These are phyloP conservation scores for Yamadazyma friedrichii DNA, from an alignment of 1,139 yeast genomes.

Conservation along the genomic window DNA sequence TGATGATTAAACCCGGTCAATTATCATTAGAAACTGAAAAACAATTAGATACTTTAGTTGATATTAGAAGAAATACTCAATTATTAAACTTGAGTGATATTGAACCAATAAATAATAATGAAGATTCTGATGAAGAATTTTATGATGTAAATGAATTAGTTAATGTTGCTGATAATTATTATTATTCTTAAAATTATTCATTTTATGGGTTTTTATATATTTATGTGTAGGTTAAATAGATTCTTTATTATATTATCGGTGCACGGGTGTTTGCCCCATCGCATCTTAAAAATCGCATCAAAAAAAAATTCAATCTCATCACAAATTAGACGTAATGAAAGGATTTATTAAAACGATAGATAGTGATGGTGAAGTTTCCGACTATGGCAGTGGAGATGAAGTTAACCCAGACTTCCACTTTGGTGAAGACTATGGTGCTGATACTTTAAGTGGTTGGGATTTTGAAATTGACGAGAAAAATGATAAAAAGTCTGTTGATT, in stretches of 20 bases:
- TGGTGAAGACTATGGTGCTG: constrained; percentile 52
- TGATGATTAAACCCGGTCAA: constrained; percentile 29
- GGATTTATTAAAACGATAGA: constrained; percentile 18
- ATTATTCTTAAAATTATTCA: constrained; percentile 14
- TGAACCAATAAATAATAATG: constrained; percentile 16
- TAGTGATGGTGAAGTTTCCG: constrained; percentile 23
- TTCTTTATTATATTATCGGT: not conserved
- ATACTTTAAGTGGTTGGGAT: constrained; percentile 78
- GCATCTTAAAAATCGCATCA: not conserved
- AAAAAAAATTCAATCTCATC: not conserved
- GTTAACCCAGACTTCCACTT: constrained; percentile 68
- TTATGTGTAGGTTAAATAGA: not conserved
- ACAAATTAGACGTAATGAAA: constrained; percentile 4
- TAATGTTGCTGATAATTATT: constrained; percentile 38
- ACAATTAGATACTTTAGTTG: constrained; percentile 57
- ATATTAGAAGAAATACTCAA: constrained; percentile 65
- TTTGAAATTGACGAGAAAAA: constrained; percentile 53
- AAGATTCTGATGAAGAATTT: constrained; percentile 39
- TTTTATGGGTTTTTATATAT: not conserved
- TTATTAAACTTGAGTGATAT: constrained; percentile 50
- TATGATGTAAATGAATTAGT: constrained; percentile 45
- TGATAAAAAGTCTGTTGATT: constrained; percentile 67
- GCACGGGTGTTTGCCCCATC: not conserved
- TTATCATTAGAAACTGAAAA: constrained; percentile 58
- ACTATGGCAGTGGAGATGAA: constrained; percentile 22